These are phyloP conservation scores for Emmonsia crescens DNA, from an alignment of 2,329 filamentous ascomycete species.

Conservation along the genomic window DNA sequence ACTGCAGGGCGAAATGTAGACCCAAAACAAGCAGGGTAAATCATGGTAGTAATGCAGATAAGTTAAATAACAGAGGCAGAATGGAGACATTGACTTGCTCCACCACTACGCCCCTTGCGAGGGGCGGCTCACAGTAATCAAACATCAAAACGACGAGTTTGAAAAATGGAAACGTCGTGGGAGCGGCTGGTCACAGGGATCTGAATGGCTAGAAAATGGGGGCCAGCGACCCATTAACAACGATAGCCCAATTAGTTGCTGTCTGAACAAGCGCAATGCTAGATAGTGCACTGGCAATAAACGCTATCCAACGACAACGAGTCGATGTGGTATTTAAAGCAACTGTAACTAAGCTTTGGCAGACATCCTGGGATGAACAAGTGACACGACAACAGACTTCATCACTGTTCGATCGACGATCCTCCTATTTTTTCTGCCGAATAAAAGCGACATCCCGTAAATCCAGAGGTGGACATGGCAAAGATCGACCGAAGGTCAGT, in stretches of 20 bases:
- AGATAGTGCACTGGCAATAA: not conserved
- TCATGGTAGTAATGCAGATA: not conserved
- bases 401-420: not conserved
- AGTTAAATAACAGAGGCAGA: not conserved
- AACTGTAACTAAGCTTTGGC: not conserved
- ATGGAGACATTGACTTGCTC: too few relatives aligned
- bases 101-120: not conserved
- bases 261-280: not conserved
- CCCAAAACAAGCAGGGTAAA: not conserved
- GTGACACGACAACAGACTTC: not conserved
- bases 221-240: not conserved
- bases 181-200: not conserved
- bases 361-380: not conserved
- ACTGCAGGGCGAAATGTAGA: not conserved
- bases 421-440: not conserved
- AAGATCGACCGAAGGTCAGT: not conserved
- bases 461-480: not conserved
- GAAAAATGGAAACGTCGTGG: not conserved
- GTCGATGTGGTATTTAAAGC: not conserved
- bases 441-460: not conserved
- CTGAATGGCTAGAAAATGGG: not conserved
- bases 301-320: not conserved
- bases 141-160: not conserved
- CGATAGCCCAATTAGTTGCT: not conserved
- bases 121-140: not conserved